Evolutionary conservation across 768 basidiomycete species (phyloP), one percentile per base, ranked within the genome.

Genomic region (Amanita rubescens): DNA sequence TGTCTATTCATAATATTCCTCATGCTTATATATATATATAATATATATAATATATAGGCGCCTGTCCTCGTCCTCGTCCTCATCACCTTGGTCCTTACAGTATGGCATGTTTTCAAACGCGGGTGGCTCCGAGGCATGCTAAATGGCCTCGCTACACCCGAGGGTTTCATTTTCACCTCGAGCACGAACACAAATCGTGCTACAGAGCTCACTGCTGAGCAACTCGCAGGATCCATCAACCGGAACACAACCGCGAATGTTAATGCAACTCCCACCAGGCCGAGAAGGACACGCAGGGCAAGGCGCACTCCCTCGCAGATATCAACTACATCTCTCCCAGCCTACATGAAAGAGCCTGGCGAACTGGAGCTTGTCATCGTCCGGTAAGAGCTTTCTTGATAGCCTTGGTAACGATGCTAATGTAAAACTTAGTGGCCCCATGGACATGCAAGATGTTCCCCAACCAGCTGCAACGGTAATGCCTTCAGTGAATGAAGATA

Each of bases 301-400:
- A 67, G 75, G 32, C 75, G 86, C 34, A 90, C 87, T 4, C 85
- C 90, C 3, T 90, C 87, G 42, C 87, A 90, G 64, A 82, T 90
- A 49, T 89, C 87, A 5, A 88, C 87, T 7, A 80, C 77, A 25
- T 89, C 85, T 5, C 65, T 92, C 27, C 90, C 90, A 5, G 79
- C 75, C 25, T 92, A 92, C 59, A 87, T 80, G 71, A 90, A 90
- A 67, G 89, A 92, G 56, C 87, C 90, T 0, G 89, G 88, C 14
- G 90, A 90, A 45, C 74, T 84, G 35, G 90, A 92, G 64, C 73
- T 92, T 25, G 90, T 92, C 5, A 80, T 92, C 49, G 70, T 73
- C 51, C 71, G 77, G 73, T 78, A 49, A 55, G 67, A 62, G 38
- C 15, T 24, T 15, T 44, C 17, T 39, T 30, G 12, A 35, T 53